Evolutionary conservation across 139 green algal species (phyloP).

Genomic region (Astrephomene gubernaculifera): DNA sequence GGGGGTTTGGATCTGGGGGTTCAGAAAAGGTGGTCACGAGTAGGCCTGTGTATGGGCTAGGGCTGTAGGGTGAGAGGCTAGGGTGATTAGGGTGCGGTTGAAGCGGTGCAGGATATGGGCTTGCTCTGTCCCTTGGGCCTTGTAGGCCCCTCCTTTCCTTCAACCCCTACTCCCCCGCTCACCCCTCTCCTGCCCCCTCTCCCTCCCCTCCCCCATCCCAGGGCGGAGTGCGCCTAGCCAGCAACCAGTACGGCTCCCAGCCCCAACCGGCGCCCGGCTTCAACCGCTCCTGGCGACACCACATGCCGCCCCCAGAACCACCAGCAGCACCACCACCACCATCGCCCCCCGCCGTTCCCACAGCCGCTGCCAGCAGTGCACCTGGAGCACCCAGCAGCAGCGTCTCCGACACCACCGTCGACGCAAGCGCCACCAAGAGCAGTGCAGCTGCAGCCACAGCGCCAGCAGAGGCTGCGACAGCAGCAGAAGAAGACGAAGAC

Average conservation of each 20-base stretch:
- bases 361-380: too few relatives aligned
- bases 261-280: slow-evolving; percentile 20
- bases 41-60: neutral
- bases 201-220: neutral
- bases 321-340: too few relatives aligned
- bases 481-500: too few relatives aligned
- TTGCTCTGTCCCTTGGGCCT: neutral
- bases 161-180: neutral
- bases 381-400: too few relatives aligned
- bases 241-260: slow-evolving; percentile 44
- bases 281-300: slow-evolving; percentile 7
- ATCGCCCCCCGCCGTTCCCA: too few relatives aligned
- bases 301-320: neutral
- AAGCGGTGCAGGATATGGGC: neutral
- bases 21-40: neutral
- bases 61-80: neutral
- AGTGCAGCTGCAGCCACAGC: too few relatives aligned
- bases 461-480: too few relatives aligned
- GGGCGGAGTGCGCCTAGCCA: slow-evolving; percentile 13
- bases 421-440: too few relatives aligned
- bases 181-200: neutral
- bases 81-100: neutral
- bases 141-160: neutral
- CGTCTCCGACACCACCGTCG: too few relatives aligned
- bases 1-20: neutral